Base-by-base conservation (phyloP, 139 green algal genomes). In the Coelastrella sp. region DNA sequence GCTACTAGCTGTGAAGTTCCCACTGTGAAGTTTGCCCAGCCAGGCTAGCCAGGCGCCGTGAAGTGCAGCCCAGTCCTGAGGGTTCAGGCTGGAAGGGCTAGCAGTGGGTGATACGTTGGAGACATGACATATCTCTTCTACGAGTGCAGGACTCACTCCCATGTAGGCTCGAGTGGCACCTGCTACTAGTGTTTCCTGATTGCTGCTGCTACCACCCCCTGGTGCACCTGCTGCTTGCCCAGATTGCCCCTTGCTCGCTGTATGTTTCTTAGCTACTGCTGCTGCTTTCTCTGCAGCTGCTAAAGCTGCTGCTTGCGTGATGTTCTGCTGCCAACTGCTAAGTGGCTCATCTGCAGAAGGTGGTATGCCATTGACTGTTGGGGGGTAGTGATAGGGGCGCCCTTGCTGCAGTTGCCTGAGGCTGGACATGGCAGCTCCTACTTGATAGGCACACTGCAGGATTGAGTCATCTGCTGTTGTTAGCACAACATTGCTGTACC, bases 391-490 rank as follows among this genome's bases (percentile, higher is more conserved):
- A 86, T 98, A 98, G 14, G 64, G 73, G 5, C 92, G 78, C 6
- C 96, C 96, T 57, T 94, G 92, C 90, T 97, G 95, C 57, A 98
- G 87, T 90, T 95, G 92, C 13, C 97, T 90, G 64, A 97, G 61
- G 59, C 93, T 96, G 17, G 94, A 97, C 95, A 95, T 95, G 60
- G 92, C 60, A 89, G 56, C 17, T 7, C 32, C 3, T 23, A 94
- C 91, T 91, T 98, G 96, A 60, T 95, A 89, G 1, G 84, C 95
- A 56, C 93, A 95, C 4, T 93, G 73, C 57, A 95, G 23, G 13
- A 95, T 94, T 1, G 65, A 80, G 60, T 85, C 79, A 16, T 56
- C 90, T 16, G 71, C 91, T 17, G 93, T 85, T 20, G 88, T 90
- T 75, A 98, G 73, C 59, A 97, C 66, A 22, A 97, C 73, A 90